phyloP scores from a whole-genome alignment of 352 stramenopile species.

The Phytophthora pinifolia region DNA sequence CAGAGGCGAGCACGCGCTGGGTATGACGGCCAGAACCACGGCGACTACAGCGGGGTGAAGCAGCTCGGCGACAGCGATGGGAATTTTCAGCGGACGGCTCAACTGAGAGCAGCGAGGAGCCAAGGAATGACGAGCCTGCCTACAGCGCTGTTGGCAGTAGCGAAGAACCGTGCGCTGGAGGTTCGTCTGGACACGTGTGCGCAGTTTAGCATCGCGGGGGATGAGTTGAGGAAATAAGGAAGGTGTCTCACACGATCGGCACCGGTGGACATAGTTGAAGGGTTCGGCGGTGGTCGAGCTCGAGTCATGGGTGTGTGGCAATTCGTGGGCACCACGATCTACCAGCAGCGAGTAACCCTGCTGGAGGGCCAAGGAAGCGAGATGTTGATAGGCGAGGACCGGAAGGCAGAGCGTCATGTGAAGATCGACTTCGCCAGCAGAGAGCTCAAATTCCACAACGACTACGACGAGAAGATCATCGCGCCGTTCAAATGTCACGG shows the following conservation, averaged over 20 bases:
- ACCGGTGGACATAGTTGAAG: constrained; percentile 10
- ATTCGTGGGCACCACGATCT: background rate
- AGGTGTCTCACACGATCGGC: background rate
- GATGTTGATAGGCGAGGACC: constrained; percentile 14
- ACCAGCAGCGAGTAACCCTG: constrained; percentile 2
- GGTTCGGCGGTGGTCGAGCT: constrained; percentile 4
- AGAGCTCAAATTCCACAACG: constrained; percentile 3
- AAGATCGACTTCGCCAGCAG: constrained; percentile 9
- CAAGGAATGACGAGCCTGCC: background rate
- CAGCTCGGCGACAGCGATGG: background rate
- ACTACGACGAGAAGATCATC: background rate
- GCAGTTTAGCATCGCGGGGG: background rate
- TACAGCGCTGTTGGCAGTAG: background rate
- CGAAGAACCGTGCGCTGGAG: background rate
- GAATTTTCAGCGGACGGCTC: background rate
- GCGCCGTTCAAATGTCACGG: constrained; percentile 10
- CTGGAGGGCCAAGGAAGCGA: constrained; percentile 5
- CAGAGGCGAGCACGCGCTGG: too few relatives aligned
- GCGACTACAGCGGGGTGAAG: too few relatives aligned
- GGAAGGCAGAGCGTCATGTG: background rate
- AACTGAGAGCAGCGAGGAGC: background rate
- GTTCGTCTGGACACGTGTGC: constrained; percentile 6
- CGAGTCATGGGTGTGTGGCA: constrained; percentile 5
- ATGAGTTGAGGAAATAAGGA: constrained; percentile 1
- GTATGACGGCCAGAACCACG: too few relatives aligned